phyloP scores from a whole-genome alignment of 2,329 filamentous ascomycete species.

The Penicillium occitanis region DNA sequence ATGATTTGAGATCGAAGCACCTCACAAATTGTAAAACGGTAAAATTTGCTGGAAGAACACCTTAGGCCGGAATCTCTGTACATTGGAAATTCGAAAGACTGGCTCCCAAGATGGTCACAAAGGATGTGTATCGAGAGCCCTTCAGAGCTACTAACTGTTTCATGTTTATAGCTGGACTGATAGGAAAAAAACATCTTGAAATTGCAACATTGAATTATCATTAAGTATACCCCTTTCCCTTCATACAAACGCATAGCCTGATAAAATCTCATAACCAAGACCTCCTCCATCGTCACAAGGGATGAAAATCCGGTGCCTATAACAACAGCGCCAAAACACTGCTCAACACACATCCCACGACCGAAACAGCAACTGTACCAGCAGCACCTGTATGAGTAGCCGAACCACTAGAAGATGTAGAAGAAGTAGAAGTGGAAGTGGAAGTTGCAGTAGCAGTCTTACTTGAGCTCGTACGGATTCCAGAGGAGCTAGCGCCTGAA shows the following conservation, averaged over 20 bases:
- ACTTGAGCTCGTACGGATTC: conserved; percentile 26
- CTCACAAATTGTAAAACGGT: neutral
- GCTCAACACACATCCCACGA: conserved; percentile 28
- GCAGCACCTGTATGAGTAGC: conserved; percentile 31
- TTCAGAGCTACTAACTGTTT: neutral
- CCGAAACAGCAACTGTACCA: conserved; percentile 28
- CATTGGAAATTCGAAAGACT: neutral
- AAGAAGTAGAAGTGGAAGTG: neutral
- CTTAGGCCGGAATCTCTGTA: no score
- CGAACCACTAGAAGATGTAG: conserved; percentile 12
- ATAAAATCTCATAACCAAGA: neutral
- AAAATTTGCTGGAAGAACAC: neutral
- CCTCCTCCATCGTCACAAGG: neutral
- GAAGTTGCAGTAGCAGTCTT: conserved; percentile 22
- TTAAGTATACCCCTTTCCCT: neutral
- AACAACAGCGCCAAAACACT: conserved; percentile 16
- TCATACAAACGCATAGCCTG: neutral
- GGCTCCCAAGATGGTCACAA: neutral
- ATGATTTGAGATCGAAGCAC: neutral
- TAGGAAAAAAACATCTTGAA: neutral
- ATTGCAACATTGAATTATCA: neutral
- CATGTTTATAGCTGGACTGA: neutral
- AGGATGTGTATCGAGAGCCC: neutral
- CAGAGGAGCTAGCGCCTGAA: conserved; percentile 22
- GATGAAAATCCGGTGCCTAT: neutral